Conservation (phyloP, 2,329 filamentous ascomycete genomes). For the Remersonia thermophila region DNA sequence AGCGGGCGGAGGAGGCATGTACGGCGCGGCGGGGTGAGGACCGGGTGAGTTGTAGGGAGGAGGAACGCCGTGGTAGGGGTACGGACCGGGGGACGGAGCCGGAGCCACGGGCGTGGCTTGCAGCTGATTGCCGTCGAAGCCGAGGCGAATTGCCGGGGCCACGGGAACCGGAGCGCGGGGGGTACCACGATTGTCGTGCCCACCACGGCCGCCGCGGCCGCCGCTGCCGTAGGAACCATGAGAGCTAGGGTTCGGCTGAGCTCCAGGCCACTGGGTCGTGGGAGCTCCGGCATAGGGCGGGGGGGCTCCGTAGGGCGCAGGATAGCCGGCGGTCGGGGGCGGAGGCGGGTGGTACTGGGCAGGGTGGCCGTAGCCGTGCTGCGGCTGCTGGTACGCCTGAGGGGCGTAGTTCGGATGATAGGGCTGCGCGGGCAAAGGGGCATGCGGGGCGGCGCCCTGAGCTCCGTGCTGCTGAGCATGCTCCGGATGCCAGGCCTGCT, state of each 20-base stretch:
- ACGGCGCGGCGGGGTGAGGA: constrained; percentile 23
- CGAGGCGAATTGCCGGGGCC: constrained; percentile 44
- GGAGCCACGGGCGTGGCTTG: constrained; percentile 25
- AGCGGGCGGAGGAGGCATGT: constrained; percentile 15
- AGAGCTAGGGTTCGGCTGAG: constrained; percentile 20
- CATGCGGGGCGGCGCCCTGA: constrained; percentile 31
- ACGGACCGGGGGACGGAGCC: constrained; percentile 34
- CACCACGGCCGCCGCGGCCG: constrained; percentile 29
- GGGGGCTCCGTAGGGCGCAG: constrained; percentile 11
- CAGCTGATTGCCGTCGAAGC: constrained; percentile 31
- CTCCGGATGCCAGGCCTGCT: constrained; percentile 28
- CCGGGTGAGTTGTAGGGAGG: constrained; percentile 13
- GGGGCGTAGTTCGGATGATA: constrained; percentile 47
- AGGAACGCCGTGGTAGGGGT: constrained; percentile 22
- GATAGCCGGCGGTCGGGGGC: too few species aligned
- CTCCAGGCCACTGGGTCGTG: constrained; percentile 31
- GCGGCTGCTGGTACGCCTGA: constrained; percentile 34
- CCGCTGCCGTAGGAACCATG: constrained; percentile 24
- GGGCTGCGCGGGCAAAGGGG: constrained; percentile 37
- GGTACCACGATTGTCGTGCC: constrained; percentile 29
- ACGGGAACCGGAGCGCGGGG: constrained; percentile 29
- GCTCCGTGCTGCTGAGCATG: constrained; percentile 28
- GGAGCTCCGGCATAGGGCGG: constrained; percentile 24
- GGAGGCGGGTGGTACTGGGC: too few species aligned
- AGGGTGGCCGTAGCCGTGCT: constrained; percentile 23